Evolutionary conservation across 2,329 filamentous ascomycete species (phyloP).

Genomic region (Botrytis aclada): DNA sequence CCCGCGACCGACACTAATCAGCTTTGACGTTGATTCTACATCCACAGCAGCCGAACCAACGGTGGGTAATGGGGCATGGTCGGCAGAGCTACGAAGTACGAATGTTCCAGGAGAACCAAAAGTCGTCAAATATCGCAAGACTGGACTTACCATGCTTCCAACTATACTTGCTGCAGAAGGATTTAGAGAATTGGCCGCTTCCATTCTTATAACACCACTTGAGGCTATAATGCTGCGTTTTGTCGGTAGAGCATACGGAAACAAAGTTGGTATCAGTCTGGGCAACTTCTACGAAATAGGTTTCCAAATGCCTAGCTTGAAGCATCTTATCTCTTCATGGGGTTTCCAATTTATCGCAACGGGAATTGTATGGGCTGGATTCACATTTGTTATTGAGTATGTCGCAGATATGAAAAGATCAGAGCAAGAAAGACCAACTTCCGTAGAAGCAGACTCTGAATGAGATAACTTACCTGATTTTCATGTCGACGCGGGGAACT

Average conservation of each 20-base stretch:
- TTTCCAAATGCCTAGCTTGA: slow-evolving; percentile 21
- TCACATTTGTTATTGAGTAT: slow-evolving; percentile 28
- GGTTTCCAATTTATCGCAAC: slow-evolving; percentile 26
- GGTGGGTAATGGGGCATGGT: slow-evolving; percentile 32
- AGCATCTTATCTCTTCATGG: slow-evolving; percentile 30
- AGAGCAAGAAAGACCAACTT: background rate
- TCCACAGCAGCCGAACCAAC: slow-evolving; percentile 25
- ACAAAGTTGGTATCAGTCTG: slow-evolving; percentile 24
- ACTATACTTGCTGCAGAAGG: slow-evolving; percentile 36
- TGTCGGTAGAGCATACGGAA: slow-evolving; percentile 32
- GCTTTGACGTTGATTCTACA: slow-evolving; percentile 38
- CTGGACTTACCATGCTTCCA: slow-evolving; percentile 38
- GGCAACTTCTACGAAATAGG: slow-evolving; percentile 27
- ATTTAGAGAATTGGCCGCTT: slow-evolving; percentile 32
- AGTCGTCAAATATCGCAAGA: slow-evolving; percentile 33
- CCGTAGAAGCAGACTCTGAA: background rate
- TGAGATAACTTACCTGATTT: background rate
- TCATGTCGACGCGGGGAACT: background rate
- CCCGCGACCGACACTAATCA: slow-evolving; percentile 36
- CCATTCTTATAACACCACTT: slow-evolving; percentile 34
- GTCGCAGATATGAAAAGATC: slow-evolving; percentile 18
- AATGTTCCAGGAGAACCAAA: slow-evolving; percentile 34
- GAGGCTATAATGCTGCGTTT: slow-evolving; percentile 36
- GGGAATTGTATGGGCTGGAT: slow-evolving; percentile 31
- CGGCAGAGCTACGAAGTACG: slow-evolving; percentile 38